Evolutionary conservation across 306 rosid species (phyloP).

Genomic region (Cucurbita maxima): DNA sequence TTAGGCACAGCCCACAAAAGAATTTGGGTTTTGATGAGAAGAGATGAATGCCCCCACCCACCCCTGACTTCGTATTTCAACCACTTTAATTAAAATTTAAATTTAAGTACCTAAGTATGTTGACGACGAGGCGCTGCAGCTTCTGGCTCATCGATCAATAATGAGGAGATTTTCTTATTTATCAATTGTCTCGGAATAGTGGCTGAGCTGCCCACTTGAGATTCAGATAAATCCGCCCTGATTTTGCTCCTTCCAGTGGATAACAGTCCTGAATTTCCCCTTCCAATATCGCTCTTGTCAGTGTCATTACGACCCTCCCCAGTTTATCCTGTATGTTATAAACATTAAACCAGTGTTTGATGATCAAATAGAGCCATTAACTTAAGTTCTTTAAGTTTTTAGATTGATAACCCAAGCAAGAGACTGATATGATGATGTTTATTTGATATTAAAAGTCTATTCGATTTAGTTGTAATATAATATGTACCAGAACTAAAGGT

Average conservation of each 20-base stretch:
- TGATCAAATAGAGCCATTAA: not conserved
- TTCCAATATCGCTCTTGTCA: conserved; percentile 57
- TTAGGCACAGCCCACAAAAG: not conserved
- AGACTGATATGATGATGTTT: not conserved
- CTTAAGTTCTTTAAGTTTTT: not conserved
- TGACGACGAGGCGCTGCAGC: not conserved
- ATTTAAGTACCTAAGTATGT: not conserved
- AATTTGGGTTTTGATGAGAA: not conserved
- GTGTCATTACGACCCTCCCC: conserved; percentile 64
- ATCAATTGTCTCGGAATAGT: conserved; percentile 26
- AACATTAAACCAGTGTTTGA: not conserved
- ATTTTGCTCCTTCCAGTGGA: conserved; percentile 45
- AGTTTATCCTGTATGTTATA: conserved; percentile 40
- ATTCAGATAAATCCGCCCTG: conserved; percentile 45
- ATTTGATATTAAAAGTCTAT: not conserved
- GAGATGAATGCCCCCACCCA: not conserved
- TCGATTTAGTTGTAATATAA: not conserved
- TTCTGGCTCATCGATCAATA: not conserved
- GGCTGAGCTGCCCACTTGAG: conserved; percentile 64
- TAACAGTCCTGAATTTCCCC: conserved; percentile 50
- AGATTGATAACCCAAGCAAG: not conserved
- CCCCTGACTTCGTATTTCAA: not conserved
- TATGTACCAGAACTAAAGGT: not conserved
- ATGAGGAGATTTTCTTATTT: not conserved
- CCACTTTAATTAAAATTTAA: not conserved